These are phyloP conservation scores for Ormosia emarginata DNA, from an alignment of 306 rosid species.

Conservation along the genomic window DNA sequence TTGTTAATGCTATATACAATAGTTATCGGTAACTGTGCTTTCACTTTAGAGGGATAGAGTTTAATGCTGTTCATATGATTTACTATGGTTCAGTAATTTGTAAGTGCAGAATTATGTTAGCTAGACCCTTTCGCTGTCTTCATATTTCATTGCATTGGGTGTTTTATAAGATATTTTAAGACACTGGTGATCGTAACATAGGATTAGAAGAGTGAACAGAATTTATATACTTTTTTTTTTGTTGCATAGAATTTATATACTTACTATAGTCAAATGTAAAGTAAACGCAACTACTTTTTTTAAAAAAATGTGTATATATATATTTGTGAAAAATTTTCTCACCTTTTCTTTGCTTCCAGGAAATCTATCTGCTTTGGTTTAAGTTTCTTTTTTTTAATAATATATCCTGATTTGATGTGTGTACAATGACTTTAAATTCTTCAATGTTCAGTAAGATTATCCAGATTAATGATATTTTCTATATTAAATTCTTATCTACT, in stretches of 20 bases:
- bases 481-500: too few species aligned
- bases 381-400: too few species aligned
- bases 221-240: background rate
- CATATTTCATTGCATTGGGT: background rate
- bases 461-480: too few species aligned
- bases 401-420: too few species aligned
- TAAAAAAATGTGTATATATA: too few species aligned
- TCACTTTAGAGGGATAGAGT: constrained; percentile 17
- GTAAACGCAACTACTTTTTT: too few species aligned
- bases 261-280: background rate
- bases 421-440: too few species aligned
- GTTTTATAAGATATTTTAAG: background rate
- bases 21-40: constrained; percentile 20
- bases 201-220: background rate
- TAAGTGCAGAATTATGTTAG: background rate
- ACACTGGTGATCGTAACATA: background rate
- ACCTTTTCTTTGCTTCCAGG: too few species aligned
- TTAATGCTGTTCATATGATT: constrained; percentile 1
- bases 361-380: too few species aligned
- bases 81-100: background rate
- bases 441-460: too few species aligned
- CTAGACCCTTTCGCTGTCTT: background rate
- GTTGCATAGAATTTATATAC: background rate
- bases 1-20: constrained; percentile 23
- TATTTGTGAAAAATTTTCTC: too few species aligned